Evolutionary conservation across 495 filamentous ascomycete genomes (phyloP).

Genomic region (Hypomontagnella submonticulosa): DNA sequence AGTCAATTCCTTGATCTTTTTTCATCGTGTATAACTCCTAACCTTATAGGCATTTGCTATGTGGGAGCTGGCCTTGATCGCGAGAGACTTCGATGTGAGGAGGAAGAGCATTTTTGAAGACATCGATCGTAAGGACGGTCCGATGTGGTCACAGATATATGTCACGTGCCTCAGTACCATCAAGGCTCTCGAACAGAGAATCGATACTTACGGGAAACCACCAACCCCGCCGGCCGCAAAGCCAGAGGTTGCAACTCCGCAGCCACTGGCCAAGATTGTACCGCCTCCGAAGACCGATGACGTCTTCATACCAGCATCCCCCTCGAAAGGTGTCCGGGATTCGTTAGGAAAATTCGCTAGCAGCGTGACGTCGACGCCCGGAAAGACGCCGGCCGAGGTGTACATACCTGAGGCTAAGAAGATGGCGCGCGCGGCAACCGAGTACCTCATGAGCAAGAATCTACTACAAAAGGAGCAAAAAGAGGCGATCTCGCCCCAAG

Average conservation of each 20-base stretch:
- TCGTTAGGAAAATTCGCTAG: constrained; percentile 68
- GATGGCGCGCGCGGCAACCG: constrained; percentile 47
- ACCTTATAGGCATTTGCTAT: constrained; percentile 77
- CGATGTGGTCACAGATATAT: constrained; percentile 84
- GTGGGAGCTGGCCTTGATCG: constrained; percentile 88
- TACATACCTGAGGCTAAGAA: constrained; percentile 56
- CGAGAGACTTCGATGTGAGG: constrained; percentile 74
- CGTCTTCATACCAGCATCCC: constrained; percentile 37
- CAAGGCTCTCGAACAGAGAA: constrained; percentile 69
- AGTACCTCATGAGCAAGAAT: too few species aligned
- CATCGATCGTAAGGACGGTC: constrained; percentile 81
- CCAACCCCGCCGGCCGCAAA: constrained; percentile 47
- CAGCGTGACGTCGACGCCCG: constrained; percentile 66
- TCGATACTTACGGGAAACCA: constrained; percentile 68
- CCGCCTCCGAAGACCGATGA: constrained; percentile 54
- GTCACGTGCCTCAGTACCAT: constrained; percentile 73
- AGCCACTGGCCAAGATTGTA: constrained; percentile 41
- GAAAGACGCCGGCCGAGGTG: constrained; percentile 61
- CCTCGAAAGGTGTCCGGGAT: constrained; percentile 17
- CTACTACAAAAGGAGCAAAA: constrained; percentile 59
- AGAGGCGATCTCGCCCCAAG: constrained; percentile 54
- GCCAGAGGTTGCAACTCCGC: constrained; percentile 43
- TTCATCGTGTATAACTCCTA: constrained; percentile 28
- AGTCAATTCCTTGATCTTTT: constrained; percentile 3
- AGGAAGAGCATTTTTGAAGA: constrained; percentile 88